Percentiles rank a stretch among this genome's conserved stretches.
Evolutionary conservation across 139 green algal genomes (phyloP).

Genomic region (Micractinium conductrix): DNA sequence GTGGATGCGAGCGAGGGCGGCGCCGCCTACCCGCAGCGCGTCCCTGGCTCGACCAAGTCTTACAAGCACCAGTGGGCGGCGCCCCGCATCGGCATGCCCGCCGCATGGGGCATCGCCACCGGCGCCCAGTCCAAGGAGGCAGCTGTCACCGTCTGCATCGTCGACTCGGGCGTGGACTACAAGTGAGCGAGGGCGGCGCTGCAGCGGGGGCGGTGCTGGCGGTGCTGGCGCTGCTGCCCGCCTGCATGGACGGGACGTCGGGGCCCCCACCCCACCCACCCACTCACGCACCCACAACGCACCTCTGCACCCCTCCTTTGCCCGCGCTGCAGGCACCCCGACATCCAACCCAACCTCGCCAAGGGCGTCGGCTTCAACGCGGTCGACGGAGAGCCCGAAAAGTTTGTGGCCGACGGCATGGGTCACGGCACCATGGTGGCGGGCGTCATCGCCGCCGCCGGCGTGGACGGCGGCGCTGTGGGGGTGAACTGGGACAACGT

Average conservation of each 20-base stretch:
- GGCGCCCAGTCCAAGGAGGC: not conserved
- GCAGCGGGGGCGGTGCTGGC: not conserved
- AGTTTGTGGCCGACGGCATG: not conserved
- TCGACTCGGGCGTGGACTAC: constrained; percentile 16
- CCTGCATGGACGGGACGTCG: no score
- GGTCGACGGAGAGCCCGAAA: not conserved
- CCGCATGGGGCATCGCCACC: constrained; percentile 12
- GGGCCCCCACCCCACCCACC: no score
- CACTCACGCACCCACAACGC: no score
- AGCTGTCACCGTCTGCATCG: constrained; percentile 6
- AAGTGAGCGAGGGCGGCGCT: not conserved
- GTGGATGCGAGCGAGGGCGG: not conserved
- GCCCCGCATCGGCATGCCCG: not conserved
- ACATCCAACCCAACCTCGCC: not conserved
- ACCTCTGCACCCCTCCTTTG: not conserved
- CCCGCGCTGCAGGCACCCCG: not conserved
- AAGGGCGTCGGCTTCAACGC: constrained; percentile 8
- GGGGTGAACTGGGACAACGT: constrained; percentile 31
- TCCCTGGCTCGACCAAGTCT: not conserved
- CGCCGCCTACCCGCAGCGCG: not conserved
- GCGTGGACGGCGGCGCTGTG: not conserved
- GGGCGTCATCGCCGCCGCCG: constrained; percentile 7
- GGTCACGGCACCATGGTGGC: constrained; percentile 20
- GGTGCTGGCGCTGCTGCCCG: no score
- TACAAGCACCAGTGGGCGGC: constrained; percentile 12